Evolutionary conservation across 768 basidiomycete genomes (phyloP).

Genomic region (Russula abietina): DNA sequence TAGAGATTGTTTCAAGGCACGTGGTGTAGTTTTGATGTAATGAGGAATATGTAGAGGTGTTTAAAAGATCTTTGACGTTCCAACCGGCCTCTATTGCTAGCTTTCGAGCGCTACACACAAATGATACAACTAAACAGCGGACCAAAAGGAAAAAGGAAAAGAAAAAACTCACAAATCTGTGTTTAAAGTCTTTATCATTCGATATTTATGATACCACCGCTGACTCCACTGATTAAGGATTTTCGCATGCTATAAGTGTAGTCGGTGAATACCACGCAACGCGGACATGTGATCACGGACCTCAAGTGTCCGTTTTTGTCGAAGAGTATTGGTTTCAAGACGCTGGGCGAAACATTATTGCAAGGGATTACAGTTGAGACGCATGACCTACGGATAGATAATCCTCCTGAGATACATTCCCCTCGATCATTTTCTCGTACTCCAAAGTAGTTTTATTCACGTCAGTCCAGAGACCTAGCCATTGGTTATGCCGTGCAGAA

Average conservation of each 20-base stretch:
- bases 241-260: conserved; percentile 6
- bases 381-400: conserved; percentile 1
- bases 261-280: not conserved
- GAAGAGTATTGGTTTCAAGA: not conserved
- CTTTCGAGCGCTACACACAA: not conserved
- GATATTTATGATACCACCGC: conserved; percentile 2
- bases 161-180: conserved; percentile 2
- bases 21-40: conserved; percentile 1
- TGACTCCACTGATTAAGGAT: not conserved
- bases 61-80: conserved; percentile 15
- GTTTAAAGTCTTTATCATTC: conserved; percentile 2
- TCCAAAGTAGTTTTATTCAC: not conserved
- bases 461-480: conserved; percentile 11
- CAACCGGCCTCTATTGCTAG: conserved; percentile 9
- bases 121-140: not conserved
- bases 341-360: not conserved
- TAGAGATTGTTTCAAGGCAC: conserved; percentile 12
- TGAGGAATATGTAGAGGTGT: conserved; percentile 3
- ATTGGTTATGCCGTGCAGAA: not conserved
- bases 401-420: conserved; percentile 2
- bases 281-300: conserved; percentile 1
- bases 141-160: not conserved
- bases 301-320: not conserved
- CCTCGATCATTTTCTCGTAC: not conserved
- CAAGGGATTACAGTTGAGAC: not conserved